Evolutionary conservation across 352 stramenopile genomes (phyloP), one percentile per base, ranked within the genome.

Genomic region (Globisporangium rhizosaccharum): DNA sequence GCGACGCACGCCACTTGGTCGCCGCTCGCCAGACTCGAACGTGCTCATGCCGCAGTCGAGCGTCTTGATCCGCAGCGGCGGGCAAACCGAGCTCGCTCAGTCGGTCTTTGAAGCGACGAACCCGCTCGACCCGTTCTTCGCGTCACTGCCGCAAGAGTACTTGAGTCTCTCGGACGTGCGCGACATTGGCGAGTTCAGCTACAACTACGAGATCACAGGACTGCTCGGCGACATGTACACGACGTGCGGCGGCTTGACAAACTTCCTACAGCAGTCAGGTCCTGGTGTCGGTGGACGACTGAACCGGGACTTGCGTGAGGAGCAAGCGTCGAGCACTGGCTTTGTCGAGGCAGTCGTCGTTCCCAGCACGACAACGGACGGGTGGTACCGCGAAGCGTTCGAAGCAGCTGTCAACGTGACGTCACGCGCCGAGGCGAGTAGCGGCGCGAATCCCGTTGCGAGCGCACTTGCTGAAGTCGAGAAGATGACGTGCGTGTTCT

Each of bases 401-500:
- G 67, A 60, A 46, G 76, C 72, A 14, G 81, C 80, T 18, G 52
- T 69, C 45, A 79, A 79, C 53, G 66, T 58, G 37, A 71, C 70
- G 4, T 69, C 56, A 23, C 66, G 73, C 20, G 52, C 75, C 8
- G 56, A 74, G 33, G 79, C 77, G 9, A 59, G n/a, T n/a, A 49
- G 23, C 46, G 74, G 73, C 45, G 64, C 55, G 28, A 70, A 67
- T 1, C 59, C 41, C 28, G 65, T 79, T n/a, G 54, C 76, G 8
- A 56, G 68, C 23, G 84, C 79, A 4, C 71, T 94, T 18, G 57
- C 76, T 18, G 84, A 93, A 52, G 80, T 94, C 36, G 81, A 93
- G 63, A 92, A 91, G 71, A 96, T 96, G 86, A 92, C 85, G 10
- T 96, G 86, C 53, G 69, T 96, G 46, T 93, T 93, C 56, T 92